Evolutionary conservation across 2,329 filamentous ascomycete species (phyloP), one percentile per base, ranked within the genome.

Genomic region (Alternaria brassicae): DNA sequence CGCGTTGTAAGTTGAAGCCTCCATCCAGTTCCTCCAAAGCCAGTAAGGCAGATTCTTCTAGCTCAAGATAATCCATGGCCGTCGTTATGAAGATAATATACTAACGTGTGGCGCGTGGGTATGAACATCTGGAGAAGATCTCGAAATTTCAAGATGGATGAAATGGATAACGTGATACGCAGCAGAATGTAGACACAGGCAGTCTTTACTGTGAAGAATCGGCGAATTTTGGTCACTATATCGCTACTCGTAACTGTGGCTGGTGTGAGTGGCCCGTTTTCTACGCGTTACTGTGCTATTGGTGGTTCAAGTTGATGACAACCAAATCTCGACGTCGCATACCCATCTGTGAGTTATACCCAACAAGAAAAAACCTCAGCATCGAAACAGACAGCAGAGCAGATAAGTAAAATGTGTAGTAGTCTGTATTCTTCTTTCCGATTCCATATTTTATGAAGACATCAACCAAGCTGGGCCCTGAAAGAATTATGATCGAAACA

Each of bases 11-110:
- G 42, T 51, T 21, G 6, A 49, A 40, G 50, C 27, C 52, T 39
- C 56, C 56, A 19, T 27, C 52, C 2, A 55, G 40, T 37, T 59
- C 52, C 1, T 30, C 30, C 1, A 59, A 36, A 32, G 56, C 56
- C 34, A 25, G 37, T 1, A 57, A 47, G 13, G 47, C 56, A 19
- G 49, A 44, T 15, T 63, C 39, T 59, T 63, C 49, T 53, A 62
- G 54, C 45, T 63, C 47, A 40, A 56, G 44, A 28, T 56, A 56
- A 6, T 59, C 37, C 52, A 59, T 51, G 37, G 6, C 4, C 39
- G 27, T 28, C 9, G 42, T 4, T 0, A 4, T 9, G 25, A 44
- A 10, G 6, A 13, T 2, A 15, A 13, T 15, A 15, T 19, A 23
- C 4, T 3, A 3, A 12, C 30, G 32, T 21, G 30, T 28, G 6